Percentiles rank a stretch among this genome's conserved stretches.
phyloP scores from a whole-genome alignment of 2,329 filamentous ascomycete species.

The Cladosporium sphaerospermum region DNA sequence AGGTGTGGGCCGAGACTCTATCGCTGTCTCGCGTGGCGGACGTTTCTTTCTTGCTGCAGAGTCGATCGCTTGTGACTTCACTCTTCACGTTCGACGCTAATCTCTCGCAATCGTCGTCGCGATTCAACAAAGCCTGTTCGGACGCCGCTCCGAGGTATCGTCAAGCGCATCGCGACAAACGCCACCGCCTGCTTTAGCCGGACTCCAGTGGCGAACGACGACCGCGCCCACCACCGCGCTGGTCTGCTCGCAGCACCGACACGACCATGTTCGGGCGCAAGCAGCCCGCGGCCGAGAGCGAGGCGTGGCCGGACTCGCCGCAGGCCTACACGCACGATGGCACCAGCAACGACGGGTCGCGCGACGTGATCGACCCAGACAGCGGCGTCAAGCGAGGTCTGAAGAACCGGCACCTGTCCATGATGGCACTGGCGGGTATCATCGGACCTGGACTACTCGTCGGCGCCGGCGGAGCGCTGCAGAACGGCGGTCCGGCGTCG shows the following conservation, averaged over 20 bases:
- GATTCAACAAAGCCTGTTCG: not conserved
- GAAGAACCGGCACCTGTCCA: slow-evolving; percentile 61
- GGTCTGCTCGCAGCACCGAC: not conserved
- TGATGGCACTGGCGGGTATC: slow-evolving; percentile 47
- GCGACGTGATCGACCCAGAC: slow-evolving; percentile 33
- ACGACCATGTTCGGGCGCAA: slow-evolving; percentile 5
- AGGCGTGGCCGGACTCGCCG: slow-evolving; percentile 6
- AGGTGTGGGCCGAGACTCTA: slow-evolving; percentile 4
- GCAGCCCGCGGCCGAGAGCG: slow-evolving; percentile 2
- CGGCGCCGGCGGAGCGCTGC: slow-evolving; percentile 63
- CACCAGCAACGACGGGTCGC: not conserved
- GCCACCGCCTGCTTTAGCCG: not conserved
- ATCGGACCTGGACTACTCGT: slow-evolving; percentile 62
- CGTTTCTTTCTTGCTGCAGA: not conserved
- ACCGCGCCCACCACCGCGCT: not conserved
- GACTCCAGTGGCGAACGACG: not conserved
- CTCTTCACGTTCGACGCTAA: not conserved
- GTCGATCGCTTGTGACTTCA: not conserved
- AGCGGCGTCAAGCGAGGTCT: slow-evolving; percentile 63
- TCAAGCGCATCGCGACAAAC: not conserved
- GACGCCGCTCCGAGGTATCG: not conserved
- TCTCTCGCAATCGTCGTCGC: not conserved
- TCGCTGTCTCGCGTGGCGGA: not conserved
- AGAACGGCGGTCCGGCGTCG: slow-evolving; percentile 63
- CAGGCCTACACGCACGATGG: slow-evolving; percentile 2